Evolutionary conservation across 139 green algal genomes (phyloP), one percentile per base, ranked within the genome.

Genomic region (Eudorina sp.): DNA sequence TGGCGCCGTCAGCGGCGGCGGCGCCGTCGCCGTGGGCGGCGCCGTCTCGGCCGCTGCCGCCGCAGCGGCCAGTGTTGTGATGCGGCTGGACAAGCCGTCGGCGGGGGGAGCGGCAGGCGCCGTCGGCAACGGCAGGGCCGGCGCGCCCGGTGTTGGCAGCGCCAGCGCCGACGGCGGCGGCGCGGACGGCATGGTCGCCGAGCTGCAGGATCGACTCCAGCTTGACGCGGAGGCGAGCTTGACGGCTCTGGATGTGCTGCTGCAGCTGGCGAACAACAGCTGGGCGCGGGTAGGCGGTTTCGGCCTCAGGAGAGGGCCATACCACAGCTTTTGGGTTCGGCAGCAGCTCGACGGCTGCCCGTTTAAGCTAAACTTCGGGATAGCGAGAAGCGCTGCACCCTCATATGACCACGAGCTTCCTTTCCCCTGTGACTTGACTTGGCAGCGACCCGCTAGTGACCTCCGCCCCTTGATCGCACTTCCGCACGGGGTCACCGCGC

Each of bases 241-340:
- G n/a, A 66, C 60, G 7, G 80, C 41, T 0, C 41, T 86, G 60
- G 80, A 86, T 14, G 29, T 86, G 41, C 80, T 86, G 29, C 29
- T 86, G n/a, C 60, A 76, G 80, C 60, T 86, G 80, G 80, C 80
- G 16, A 29, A 76, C 16, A 86, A 86, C 41, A 38, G 16, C 43
- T 86, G 80, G 80, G 25, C 45, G 29, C 41, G 62, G 80, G 80
- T 86, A 46, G 8, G 31, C 23, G 53, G 77, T 14, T 84, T 23
- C 1, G 31, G 51, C 2, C 55, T 66, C 6, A 11, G 23, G 55
- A 66, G 8, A 23, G 55, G 27, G 4, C n/a, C n/a, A n/a, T n/a
- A n/a, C n/a, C n/a, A n/a, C n/a, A n/a, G n/a, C n/a, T n/a, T n/a
- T n/a, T 34, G 55, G 55, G 55, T 23, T 25, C 55, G 55, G n/a